Percentiles rank a stretch among this genome's conserved stretches.
Evolutionary conservation across 164 flowering plant genomes (phyloP).

Genomic region (Aristolochia californica): DNA sequence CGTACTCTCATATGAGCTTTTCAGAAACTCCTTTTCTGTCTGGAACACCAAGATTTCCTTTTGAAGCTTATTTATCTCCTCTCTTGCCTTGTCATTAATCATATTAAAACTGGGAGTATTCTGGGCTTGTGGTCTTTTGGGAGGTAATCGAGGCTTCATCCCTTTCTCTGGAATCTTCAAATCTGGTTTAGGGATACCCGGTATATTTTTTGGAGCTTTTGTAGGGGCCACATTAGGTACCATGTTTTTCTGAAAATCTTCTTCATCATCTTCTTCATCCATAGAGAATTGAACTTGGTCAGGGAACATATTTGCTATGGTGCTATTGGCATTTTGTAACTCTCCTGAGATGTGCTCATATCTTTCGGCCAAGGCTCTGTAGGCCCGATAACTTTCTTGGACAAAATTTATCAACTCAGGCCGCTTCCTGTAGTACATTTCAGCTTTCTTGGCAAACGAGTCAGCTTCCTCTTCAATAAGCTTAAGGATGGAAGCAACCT

Average conservation of each 20-base stretch:
- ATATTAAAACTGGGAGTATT: constrained; percentile 20
- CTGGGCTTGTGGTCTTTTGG: too few species aligned
- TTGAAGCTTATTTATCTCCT: constrained; percentile 47
- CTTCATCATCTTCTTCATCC: constrained; percentile 22
- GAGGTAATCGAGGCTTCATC: too few species aligned
- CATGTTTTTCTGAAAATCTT: too few species aligned
- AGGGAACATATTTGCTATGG: constrained; percentile 70
- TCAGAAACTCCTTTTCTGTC: constrained; percentile 72
- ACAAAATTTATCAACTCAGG: constrained; percentile 12
- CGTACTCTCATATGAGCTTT: constrained; percentile 42
- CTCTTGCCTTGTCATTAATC: constrained; percentile 30
- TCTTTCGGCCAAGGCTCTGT: constrained; percentile 12
- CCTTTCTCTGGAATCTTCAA: constrained; percentile 3
- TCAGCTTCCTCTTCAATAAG: constrained; percentile 16
- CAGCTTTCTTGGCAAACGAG: constrained; percentile 18
- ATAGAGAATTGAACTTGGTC: constrained; percentile 41
- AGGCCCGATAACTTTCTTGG: constrained; percentile 9
- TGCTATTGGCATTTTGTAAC: constrained; percentile 12
- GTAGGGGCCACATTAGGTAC: too few species aligned
- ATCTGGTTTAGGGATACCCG: background rate
- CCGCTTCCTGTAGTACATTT: constrained; percentile 13
- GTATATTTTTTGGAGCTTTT: too few species aligned
- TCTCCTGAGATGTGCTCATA: constrained; percentile 6
- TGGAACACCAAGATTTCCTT: constrained; percentile 57
- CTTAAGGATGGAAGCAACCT: constrained; percentile 12